phyloP scores from a whole-genome alignment of 495 filamentous ascomycete species.

The Neurospora intermedia region DNA sequence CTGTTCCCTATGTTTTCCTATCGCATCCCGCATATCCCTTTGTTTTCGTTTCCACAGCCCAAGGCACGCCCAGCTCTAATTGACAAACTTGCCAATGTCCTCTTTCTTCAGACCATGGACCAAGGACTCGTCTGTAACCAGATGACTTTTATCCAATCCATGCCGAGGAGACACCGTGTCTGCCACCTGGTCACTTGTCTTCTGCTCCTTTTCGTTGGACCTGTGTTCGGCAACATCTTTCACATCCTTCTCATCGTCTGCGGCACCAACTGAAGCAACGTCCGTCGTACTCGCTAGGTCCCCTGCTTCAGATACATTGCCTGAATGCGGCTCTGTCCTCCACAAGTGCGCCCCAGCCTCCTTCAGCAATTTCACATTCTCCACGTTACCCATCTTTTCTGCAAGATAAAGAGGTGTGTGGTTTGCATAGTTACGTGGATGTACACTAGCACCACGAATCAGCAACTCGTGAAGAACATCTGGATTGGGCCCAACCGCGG shows the following conservation, averaged over 20 bases:
- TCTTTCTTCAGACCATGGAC: not conserved
- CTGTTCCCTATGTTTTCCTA: not conserved
- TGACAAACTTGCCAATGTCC: not conserved
- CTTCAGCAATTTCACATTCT: conserved; percentile 52
- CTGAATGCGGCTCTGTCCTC: conserved; percentile 14
- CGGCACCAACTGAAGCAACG: not conserved
- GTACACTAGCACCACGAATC: conserved; percentile 70
- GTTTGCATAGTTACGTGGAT: conserved; percentile 68
- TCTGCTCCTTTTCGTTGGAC: not conserved
- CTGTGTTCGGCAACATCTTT: not conserved
- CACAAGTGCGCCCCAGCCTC: conserved; percentile 29
- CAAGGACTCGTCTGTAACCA: not conserved
- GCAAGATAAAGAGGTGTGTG: conserved; percentile 78
- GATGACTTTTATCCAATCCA: not conserved
- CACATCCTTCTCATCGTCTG: not conserved
- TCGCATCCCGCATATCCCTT: not conserved
- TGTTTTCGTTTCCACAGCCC: not conserved
- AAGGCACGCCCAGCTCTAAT: not conserved
- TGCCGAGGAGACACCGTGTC: not conserved
- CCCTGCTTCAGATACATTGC: conserved; percentile 8
- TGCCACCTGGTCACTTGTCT: not conserved
- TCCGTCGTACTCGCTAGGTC: conserved; percentile 4
- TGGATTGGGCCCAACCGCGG: conserved; percentile 35
- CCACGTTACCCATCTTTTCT: conserved; percentile 41
- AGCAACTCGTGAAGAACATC: conserved; percentile 64